Percentiles rank a stretch among this genome's conserved stretches.
Evolutionary conservation across 2,329 filamentous ascomycete genomes (phyloP).

Genomic region (Cercospora nicotianae): DNA sequence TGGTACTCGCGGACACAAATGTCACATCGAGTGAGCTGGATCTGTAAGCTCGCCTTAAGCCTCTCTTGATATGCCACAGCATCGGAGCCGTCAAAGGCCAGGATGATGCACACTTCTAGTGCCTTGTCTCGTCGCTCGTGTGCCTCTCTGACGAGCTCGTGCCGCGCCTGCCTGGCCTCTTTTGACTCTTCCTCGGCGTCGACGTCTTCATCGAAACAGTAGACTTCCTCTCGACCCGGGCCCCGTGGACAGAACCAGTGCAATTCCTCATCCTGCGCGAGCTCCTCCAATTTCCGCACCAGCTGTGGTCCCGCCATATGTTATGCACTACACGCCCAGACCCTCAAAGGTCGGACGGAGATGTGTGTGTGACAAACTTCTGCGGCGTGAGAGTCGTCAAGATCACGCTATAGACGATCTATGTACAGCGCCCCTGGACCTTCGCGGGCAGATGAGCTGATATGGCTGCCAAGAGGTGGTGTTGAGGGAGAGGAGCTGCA

Average conservation of each 20-base stretch:
- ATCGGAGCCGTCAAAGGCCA: constrained; percentile 51
- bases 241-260: constrained; percentile 54
- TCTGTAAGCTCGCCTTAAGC: constrained; percentile 43
- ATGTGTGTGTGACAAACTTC: background rate
- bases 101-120: constrained; percentile 46
- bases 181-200: constrained; percentile 43
- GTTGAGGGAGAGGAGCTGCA: background rate
- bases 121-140: constrained; percentile 44
- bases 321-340: background rate
- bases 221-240: constrained; percentile 36
- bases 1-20: constrained; percentile 53
- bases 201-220: constrained; percentile 50
- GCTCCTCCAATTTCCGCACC: constrained; percentile 26
- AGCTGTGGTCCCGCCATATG: constrained; percentile 22
- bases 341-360: background rate
- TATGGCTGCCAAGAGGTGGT: background rate
- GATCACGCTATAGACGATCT: background rate
- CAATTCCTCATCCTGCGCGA: constrained; percentile 36
- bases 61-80: constrained; percentile 46
- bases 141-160: constrained; percentile 42
- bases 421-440: background rate
- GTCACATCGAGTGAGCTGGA: constrained; percentile 50
- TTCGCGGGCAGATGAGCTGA: background rate
- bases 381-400: background rate
- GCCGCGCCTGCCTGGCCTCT: constrained; percentile 29